Evolutionary conservation across 2,329 filamentous ascomycete genomes (phyloP).

Genomic region (Ceratocystis destructans): DNA sequence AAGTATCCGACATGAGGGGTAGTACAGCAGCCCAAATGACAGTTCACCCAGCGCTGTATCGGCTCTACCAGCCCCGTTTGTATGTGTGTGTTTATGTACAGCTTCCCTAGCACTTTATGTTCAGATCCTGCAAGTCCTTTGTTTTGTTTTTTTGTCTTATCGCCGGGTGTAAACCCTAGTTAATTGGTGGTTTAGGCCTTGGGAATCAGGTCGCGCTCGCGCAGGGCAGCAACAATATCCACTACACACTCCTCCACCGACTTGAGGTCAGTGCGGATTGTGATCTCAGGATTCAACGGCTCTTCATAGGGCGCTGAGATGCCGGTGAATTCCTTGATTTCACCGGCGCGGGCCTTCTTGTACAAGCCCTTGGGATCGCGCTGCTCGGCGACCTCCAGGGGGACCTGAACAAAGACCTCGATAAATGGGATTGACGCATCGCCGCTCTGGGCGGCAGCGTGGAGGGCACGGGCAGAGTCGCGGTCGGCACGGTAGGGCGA

Average conservation of each 20-base stretch:
- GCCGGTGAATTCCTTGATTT: slow-evolving; percentile 96
- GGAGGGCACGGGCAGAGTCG: slow-evolving; percentile 65
- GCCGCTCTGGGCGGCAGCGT: slow-evolving; percentile 41
- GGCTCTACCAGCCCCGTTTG: background rate
- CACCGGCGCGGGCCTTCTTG: slow-evolving; percentile 85
- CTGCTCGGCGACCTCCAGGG: slow-evolving; percentile 82
- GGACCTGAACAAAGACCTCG: slow-evolving; percentile 86
- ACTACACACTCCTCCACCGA: slow-evolving; percentile 79
- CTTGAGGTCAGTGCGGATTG: slow-evolving; percentile 67
- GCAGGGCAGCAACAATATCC: slow-evolving; percentile 69
- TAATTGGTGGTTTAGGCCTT: slow-evolving; percentile 4
- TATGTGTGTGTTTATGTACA: slow-evolving; percentile 4
- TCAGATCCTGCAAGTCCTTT: background rate
- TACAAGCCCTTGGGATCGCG: slow-evolving; percentile 95
- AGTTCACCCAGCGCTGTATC: background rate
- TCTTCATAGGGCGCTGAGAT: slow-evolving; percentile 92
- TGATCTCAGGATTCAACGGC: slow-evolving; percentile 72
- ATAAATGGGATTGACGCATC: slow-evolving; percentile 73
- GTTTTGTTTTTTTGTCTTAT: background rate
- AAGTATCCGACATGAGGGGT: background rate
- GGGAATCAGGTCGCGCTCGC: slow-evolving; percentile 42
- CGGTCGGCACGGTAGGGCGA: slow-evolving; percentile 85
- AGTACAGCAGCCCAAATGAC: background rate
- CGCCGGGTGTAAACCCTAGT: too few relatives aligned
- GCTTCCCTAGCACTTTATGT: background rate